Percentiles rank a stretch among this genome's conserved stretches.
These are phyloP conservation scores for Knoxdaviesia capensis DNA, from an alignment of 2,329 filamentous ascomycete species.

Conservation along the genomic window DNA sequence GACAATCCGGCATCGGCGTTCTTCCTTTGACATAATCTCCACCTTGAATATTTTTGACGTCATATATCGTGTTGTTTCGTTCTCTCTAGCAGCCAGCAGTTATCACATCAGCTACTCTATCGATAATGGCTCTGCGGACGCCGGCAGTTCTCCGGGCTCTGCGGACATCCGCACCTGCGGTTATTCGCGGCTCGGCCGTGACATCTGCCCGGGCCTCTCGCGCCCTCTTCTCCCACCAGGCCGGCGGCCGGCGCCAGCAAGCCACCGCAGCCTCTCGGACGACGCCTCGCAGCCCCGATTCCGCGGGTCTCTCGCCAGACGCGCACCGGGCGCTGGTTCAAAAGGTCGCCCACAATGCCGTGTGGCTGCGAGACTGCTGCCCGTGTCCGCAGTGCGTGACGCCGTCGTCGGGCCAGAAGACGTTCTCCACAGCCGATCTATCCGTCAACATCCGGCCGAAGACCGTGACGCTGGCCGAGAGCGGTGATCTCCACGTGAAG, in stretches of 20 bases:
- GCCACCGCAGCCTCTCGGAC: no score
- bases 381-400: constrained; percentile 31
- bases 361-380: constrained; percentile 32
- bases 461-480: constrained; percentile 11
- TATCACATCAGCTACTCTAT: not conserved
- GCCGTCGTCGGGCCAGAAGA: constrained; percentile 38
- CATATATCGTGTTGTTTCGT: no score
- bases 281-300: no score
- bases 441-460: constrained; percentile 13
- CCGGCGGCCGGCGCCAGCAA: no score
- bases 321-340: not conserved
- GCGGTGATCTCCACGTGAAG: constrained; percentile 30
- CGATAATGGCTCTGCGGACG: not conserved
- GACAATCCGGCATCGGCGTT: not conserved
- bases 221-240: no score
- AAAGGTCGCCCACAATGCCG: constrained; percentile 2
- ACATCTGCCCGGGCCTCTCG: no score
- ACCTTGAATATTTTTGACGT: no score
- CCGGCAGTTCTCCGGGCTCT: not conserved
- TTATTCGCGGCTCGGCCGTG: no score
- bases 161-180: no score
- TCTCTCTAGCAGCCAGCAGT: not conserved
- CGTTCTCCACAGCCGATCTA: constrained; percentile 22
- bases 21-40: not conserved
- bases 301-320: no score